Base-by-base conservation (phyloP, 495 filamentous ascomycete species). In the Neurospora sp. region DNA sequence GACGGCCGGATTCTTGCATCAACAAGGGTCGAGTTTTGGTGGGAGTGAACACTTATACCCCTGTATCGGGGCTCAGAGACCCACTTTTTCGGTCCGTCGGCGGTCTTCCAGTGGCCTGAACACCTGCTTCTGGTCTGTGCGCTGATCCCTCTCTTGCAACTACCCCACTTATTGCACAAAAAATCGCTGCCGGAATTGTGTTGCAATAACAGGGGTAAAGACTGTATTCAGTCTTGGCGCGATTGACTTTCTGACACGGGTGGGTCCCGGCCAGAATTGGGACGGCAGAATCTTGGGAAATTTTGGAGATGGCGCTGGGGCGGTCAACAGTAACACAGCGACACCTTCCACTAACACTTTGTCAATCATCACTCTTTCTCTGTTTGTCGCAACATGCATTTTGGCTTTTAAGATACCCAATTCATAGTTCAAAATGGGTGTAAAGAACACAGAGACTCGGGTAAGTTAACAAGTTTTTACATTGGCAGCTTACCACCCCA, bases 211-310 rank as follows among this genome's bases (percentile, higher is more conserved):
- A n/a, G n/a, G n/a, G n/a, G n/a, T n/a, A n/a, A n/a, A n/a, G n/a
- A n/a, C n/a, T n/a, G n/a, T n/a, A n/a, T n/a, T n/a, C n/a, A 11
- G 31, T 31, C 18, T 71, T 41, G 37, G 54, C 54, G 54, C 54
- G 35, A 66, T 35, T 18, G 54, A 62, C 27, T 31, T 35, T 31
- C 12, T 31, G 12, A 66, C 54, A 0, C 2, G 14, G 8, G 54
- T 66, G 27, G 54, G 54, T 35, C 27, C 54, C 27, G 6, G 54
- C 54, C 54, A 66, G 38, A 71, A 62, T 69, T 71, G 71, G 39
- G 40, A 31, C 74, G 82, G 82, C 82, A 84, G 82, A 84, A 84
- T 83, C 77, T 14, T 69, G 70, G 73, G 76, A 75, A 76, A 77
- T 80, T 81, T 83, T 72, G 76, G 70, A 76, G 75, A 66, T 66